Percentiles rank a stretch among this genome's conserved stretches.
Conservation (phyloP, 1,284 basidiomycete species). For the Leccinum griseonigrum region DNA sequence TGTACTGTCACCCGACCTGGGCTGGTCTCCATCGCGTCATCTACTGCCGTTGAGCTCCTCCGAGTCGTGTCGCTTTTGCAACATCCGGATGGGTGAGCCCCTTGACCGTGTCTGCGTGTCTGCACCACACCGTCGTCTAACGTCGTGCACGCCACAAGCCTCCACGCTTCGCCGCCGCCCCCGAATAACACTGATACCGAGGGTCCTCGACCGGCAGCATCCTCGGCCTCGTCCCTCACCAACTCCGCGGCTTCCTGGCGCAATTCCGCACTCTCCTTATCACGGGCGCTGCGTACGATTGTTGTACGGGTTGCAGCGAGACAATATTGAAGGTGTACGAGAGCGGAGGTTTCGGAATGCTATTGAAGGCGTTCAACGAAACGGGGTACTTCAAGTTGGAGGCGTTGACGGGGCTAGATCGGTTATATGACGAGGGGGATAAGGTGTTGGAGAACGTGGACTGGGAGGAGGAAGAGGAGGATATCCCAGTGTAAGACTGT, state of each 20-base stretch:
- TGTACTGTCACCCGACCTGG: conserved; percentile 99
- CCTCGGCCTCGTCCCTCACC: conserved; percentile 76
- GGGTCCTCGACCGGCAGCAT: background rate
- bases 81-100: conserved; percentile 78
- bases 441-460: conserved; percentile 73
- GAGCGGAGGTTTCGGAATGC: conserved; percentile 72
- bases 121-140: background rate
- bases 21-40: conserved; percentile 87
- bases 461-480: conserved; percentile 68
- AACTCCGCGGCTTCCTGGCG: conserved; percentile 86
- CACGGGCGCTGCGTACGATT: conserved; percentile 82
- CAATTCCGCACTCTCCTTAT: conserved; percentile 85
- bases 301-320: conserved; percentile 90
- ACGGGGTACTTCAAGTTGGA: conserved; percentile 66
- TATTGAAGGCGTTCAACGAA: conserved; percentile 85
- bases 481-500: background rate
- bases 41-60: conserved; percentile 90
- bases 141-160: conserved; percentile 36
- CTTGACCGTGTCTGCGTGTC: conserved; percentile 1
- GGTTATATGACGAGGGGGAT: conserved; percentile 79
- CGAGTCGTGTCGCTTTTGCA: conserved; percentile 74
- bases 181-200: conserved; percentile 20
- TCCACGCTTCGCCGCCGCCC: conserved; percentile 66
- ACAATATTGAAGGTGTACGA: conserved; percentile 77
- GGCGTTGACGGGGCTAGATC: conserved; percentile 81